Conservation (phyloP, 2,329 filamentous ascomycete species). For the Fusarium sp. region DNA sequence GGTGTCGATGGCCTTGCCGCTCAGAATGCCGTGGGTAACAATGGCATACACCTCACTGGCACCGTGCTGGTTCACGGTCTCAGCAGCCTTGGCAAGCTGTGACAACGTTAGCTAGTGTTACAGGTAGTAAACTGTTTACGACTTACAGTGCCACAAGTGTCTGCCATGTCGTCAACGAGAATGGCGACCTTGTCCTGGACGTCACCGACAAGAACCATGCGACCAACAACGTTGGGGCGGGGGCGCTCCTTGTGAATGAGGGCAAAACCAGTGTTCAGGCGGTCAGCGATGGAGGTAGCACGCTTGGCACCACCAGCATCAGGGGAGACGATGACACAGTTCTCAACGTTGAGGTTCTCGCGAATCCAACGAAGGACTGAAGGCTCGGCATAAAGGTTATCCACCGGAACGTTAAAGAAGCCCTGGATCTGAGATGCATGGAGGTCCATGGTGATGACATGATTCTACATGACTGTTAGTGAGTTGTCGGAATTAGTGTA, state of each 20-base stretch:
- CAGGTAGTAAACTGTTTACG: neutral
- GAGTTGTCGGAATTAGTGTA: conserved; percentile 1
- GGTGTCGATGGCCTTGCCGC: conserved; percentile 86
- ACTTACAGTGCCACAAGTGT: conserved; percentile 83
- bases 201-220: conserved; percentile 94
- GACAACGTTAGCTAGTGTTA: conserved; percentile 18
- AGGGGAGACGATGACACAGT: conserved; percentile 93
- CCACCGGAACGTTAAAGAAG: conserved; percentile 85
- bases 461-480: conserved; percentile 48
- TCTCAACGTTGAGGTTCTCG: conserved; percentile 82
- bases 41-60: conserved; percentile 92
- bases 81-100: conserved; percentile 79
- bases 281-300: conserved; percentile 92
- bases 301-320: conserved; percentile 95
- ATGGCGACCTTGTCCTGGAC: conserved; percentile 93
- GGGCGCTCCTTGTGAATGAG: conserved; percentile 97
- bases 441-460: conserved; percentile 92
- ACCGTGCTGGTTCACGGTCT: conserved; percentile 86
- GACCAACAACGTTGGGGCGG: conserved; percentile 84
- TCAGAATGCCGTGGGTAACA: conserved; percentile 93
- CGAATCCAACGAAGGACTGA: conserved; percentile 91
- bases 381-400: conserved; percentile 92
- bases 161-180: conserved; percentile 97
- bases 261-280: conserved; percentile 88
- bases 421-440: conserved; percentile 95